Conservation (phyloP, 2,329 filamentous ascomycete genomes). For the Scopulariopsis brevicaulis region DNA sequence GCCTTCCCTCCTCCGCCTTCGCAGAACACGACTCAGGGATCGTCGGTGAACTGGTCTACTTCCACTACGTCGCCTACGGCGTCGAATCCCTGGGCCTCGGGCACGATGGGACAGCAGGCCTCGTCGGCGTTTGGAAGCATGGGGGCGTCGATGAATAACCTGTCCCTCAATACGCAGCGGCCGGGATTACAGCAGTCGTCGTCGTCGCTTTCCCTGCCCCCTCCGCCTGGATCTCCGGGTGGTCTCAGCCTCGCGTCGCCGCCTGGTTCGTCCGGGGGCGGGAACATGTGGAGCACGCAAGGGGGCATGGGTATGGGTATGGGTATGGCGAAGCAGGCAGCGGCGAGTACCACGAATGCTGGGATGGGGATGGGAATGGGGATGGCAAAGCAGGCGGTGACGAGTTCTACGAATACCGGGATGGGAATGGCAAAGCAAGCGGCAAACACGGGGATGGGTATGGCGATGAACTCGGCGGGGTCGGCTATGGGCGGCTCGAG, state of each 20-base stretch:
- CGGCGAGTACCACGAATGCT: conserved; percentile 9
- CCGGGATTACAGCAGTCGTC: conserved; percentile 15
- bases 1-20: conserved; percentile 13
- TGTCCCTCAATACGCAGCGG: conserved; percentile 34
- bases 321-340: conserved; percentile 9
- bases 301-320: conserved; percentile 12
- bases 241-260: conserved; percentile 37
- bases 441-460: conserved; percentile 7
- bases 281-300: conserved; percentile 10
- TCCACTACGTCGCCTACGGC: conserved; percentile 18
- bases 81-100: conserved; percentile 37
- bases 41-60: conserved; percentile 40
- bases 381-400: conserved; percentile 6
- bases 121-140: conserved; percentile 20
- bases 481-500: conserved; percentile 6
- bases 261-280: conserved; percentile 12
- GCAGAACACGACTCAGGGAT: conserved; percentile 12
- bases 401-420: conserved; percentile 10
- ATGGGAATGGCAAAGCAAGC: conserved; percentile 13
- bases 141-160: conserved; percentile 30
- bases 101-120: conserved; percentile 9
- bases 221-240: conserved; percentile 28
- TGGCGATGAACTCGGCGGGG: conserved; percentile 11
- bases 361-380: conserved; percentile 11
- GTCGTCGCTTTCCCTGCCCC: conserved; percentile 42